Percentiles rank a stretch among this genome's conserved stretches.
Evolutionary conservation across 2,329 filamentous ascomycete genomes (phyloP).

Genomic region (Sclerotinia subarctica): DNA sequence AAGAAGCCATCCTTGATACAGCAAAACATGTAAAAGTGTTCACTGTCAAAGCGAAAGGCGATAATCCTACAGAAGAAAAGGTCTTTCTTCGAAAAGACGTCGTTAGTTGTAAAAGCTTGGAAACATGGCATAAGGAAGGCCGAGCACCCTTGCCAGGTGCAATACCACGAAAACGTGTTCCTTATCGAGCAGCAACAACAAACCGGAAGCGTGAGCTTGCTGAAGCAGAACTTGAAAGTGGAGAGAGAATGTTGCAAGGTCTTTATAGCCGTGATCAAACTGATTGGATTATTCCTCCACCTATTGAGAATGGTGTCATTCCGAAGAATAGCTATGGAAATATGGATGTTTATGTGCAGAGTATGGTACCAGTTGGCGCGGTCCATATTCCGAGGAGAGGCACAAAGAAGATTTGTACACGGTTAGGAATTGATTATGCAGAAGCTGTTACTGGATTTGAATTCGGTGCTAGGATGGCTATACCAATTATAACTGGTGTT

Average conservation of each 20-base stretch:
- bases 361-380: slow-evolving; percentile 85
- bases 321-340: slow-evolving; percentile 95
- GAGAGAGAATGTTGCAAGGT: slow-evolving; percentile 81
- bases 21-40: slow-evolving; percentile 73
- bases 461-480: slow-evolving; percentile 90
- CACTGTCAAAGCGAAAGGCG: slow-evolving; percentile 68
- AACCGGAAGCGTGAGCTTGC: slow-evolving; percentile 86
- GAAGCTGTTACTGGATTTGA: slow-evolving; percentile 97
- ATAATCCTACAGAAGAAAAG: slow-evolving; percentile 69
- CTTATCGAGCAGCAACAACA: slow-evolving; percentile 85
- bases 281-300: slow-evolving; percentile 89
- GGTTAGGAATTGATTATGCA: slow-evolving; percentile 81
- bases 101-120: slow-evolving; percentile 80
- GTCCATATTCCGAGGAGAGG: slow-evolving; percentile 79
- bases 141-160: slow-evolving; percentile 69
- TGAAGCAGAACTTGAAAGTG: slow-evolving; percentile 71
- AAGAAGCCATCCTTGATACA: slow-evolving; percentile 75
- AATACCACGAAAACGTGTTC: slow-evolving; percentile 78
- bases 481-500: slow-evolving; percentile 86
- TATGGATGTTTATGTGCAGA: slow-evolving; percentile 90
- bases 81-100: slow-evolving; percentile 80
- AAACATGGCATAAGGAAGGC: slow-evolving; percentile 98
- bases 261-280: slow-evolving; percentile 83
- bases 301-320: slow-evolving; percentile 79
- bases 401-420: slow-evolving; percentile 75